A percentile compares a stretch with the other conserved stretches of the same genome.
phyloP scores from a whole-genome alignment of 2,329 filamentous ascomycete genomes.

The Aspergillus oerlinghausenensis region DNA sequence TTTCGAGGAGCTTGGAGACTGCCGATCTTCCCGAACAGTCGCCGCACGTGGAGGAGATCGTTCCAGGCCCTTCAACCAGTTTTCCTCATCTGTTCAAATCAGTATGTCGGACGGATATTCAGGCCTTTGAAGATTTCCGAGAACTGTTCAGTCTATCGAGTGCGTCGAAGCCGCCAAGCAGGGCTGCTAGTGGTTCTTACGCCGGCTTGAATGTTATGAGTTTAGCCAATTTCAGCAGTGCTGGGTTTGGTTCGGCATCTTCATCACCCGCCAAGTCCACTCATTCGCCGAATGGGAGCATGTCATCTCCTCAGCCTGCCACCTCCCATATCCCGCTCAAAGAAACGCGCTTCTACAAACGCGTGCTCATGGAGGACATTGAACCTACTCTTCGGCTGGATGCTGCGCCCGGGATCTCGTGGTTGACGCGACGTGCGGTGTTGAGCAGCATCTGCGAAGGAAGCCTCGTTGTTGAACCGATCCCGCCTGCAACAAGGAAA shows the following conservation, averaged over 20 bases:
- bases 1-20: slow-evolving; percentile 57
- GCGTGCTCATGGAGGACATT: slow-evolving; percentile 81
- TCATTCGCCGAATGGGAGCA: slow-evolving; percentile 46
- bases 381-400: slow-evolving; percentile 91
- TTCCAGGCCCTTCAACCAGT: slow-evolving; percentile 61
- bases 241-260: slow-evolving; percentile 53
- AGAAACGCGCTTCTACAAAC: slow-evolving; percentile 92
- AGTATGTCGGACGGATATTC: slow-evolving; percentile 75
- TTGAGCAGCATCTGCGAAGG: slow-evolving; percentile 79
- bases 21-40: slow-evolving; percentile 50
- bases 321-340: slow-evolving; percentile 59
- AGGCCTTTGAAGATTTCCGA: slow-evolving; percentile 79
- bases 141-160: slow-evolving; percentile 67
- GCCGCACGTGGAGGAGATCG: slow-evolving; percentile 48
- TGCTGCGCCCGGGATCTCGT: slow-evolving; percentile 82
- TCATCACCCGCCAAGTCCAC: slow-evolving; percentile 57
- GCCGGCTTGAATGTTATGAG: slow-evolving; percentile 58
- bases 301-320: slow-evolving; percentile 40
- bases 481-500: slow-evolving; percentile 55
- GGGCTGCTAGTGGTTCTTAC: slow-evolving; percentile 68
- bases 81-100: slow-evolving; percentile 80
- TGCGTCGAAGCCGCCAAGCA: slow-evolving; percentile 57
- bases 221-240: slow-evolving; percentile 41
- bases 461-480: slow-evolving; percentile 82
- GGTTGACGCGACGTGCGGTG: slow-evolving; percentile 84